Base-by-base conservation (phyloP, 345 rosid species). In the Eucalyptus guilfoylei region DNA sequence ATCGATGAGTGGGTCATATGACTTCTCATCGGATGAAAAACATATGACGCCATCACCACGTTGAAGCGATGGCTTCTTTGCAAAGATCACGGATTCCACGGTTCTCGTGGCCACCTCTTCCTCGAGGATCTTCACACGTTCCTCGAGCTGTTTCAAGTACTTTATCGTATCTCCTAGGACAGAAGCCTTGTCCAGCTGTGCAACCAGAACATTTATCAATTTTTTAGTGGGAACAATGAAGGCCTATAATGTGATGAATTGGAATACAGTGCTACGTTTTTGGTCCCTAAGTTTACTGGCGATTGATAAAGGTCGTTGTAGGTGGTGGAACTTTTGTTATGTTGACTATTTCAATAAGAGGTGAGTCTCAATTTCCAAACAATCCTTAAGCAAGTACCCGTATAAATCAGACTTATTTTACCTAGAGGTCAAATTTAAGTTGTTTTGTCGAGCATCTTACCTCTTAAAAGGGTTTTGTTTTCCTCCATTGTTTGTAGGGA, bases 101-200 rank as follows among this genome's bases (percentile, higher is more conserved):
- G 92, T 95, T 89, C 91, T 94, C 90, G 90, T 95, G 89, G 62
- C 91, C 49, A 92, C 89, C 88, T 93, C 95, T 87, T 95, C 97
- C 67, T 96, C 96, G 0, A 94, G 88, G 60, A 88, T 88, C 87
- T 93, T 91, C 30, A 94, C 89, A 7, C 94, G 92, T 89, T 95
- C 96, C 90, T 95, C 97, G 86, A 96, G 97, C 88, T 92, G 93
- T 90, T 96, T 96, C 86, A 95, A 85, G 87, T 95, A 94, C 91
- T 90, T 95, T 34, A 94, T 93, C 21, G 99, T 94, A 7, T 93
- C 98, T 92, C 95, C 99, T 47, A 96, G 97, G 40, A 96, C 93
- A 2, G 96, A 94, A 90, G 96, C 97, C 86, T 96, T 94, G 89
- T 95, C 95, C 93, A 90, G 92, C 96, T 94, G 60, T n/a, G 76